Percentiles rank a stretch among this genome's conserved stretches.
These are phyloP conservation scores for Coniochaeta hoffmannii DNA, from an alignment of 2,329 filamentous ascomycete species.

Conservation along the genomic window DNA sequence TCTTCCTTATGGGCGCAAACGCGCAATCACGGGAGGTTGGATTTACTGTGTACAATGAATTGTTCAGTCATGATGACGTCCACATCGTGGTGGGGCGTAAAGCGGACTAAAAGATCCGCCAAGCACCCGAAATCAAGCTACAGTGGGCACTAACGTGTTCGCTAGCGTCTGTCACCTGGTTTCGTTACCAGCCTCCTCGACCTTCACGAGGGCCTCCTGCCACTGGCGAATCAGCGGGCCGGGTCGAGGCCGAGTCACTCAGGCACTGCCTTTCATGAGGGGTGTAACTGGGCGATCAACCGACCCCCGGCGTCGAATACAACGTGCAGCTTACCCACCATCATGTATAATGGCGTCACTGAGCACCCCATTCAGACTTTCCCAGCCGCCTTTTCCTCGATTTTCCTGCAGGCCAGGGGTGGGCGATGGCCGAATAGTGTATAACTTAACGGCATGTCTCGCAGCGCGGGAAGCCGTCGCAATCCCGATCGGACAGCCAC, in stretches of 20 bases:
- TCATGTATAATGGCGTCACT: constrained; percentile 1
- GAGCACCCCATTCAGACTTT: neutral
- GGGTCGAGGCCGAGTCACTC: neutral
- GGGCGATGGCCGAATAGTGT: neutral
- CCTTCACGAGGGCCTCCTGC: neutral
- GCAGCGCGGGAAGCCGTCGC: neutral
- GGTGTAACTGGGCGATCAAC: neutral
- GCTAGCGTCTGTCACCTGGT: neutral
- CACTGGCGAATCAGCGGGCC: neutral
- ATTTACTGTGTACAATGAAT: neutral
- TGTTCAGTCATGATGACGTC: neutral
- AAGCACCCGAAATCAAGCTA: neutral
- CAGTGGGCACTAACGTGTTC: neutral
- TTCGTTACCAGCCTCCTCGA: neutral
- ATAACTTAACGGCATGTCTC: neutral
- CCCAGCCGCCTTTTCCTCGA: neutral
- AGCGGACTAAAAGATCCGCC: neutral
- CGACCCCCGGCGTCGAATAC: neutral
- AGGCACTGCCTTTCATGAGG: neutral
- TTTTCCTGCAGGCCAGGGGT: neutral
- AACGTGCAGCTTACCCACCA: neutral
- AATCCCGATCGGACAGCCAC: neutral
- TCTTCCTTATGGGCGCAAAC: neutral
- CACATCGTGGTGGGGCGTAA: neutral
- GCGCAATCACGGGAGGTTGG: neutral